Percentiles rank a stretch among this genome's conserved stretches.
phyloP scores from a whole-genome alignment of 169 alveolate species.

The Theileria parva region DNA sequence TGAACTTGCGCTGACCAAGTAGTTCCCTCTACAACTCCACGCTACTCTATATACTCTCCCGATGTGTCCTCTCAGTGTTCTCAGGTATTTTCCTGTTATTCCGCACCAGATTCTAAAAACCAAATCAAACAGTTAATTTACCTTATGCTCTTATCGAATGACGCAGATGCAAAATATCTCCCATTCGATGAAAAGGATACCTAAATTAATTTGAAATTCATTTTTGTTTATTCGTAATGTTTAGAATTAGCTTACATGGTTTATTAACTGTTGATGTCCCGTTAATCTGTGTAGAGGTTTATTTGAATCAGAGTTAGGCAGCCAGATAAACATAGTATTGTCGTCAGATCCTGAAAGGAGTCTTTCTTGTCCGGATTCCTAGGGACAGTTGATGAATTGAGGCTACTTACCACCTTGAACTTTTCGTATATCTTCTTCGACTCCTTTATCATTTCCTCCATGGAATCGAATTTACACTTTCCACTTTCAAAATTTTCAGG shows the following conservation, averaged over 20 bases:
- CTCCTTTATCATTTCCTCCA: constrained; percentile 53
- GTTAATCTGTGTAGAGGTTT: constrained; percentile 88
- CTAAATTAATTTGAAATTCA: constrained; percentile 4
- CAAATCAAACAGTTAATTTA: constrained; percentile 17
- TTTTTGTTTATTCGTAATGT: not conserved
- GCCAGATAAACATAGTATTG: constrained; percentile 93
- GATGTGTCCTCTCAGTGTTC: constrained; percentile 96
- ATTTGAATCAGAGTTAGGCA: constrained; percentile 74
- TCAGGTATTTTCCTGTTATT: constrained; percentile 88
- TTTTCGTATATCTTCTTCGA: constrained; percentile 44
- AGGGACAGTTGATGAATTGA: not conserved
- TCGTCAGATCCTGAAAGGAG: constrained; percentile 98
- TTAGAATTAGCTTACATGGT: constrained; percentile 79
- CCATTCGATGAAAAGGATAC: constrained; percentile 95
- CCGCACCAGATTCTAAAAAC: constrained; percentile 83
- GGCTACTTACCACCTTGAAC: constrained; percentile 41
- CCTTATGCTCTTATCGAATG: constrained; percentile 95
- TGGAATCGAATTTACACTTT: constrained; percentile 22
- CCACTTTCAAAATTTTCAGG: constrained; percentile 57
- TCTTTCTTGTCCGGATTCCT: constrained; percentile 87
- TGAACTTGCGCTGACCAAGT: constrained; percentile 91
- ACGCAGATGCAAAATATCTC: constrained; percentile 94
- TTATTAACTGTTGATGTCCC: constrained; percentile 96
- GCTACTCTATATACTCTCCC: constrained; percentile 95
- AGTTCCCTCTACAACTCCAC: constrained; percentile 96